Evolutionary conservation across 768 basidiomycete genomes (phyloP).

Genomic region (Mycena leptocephala): DNA sequence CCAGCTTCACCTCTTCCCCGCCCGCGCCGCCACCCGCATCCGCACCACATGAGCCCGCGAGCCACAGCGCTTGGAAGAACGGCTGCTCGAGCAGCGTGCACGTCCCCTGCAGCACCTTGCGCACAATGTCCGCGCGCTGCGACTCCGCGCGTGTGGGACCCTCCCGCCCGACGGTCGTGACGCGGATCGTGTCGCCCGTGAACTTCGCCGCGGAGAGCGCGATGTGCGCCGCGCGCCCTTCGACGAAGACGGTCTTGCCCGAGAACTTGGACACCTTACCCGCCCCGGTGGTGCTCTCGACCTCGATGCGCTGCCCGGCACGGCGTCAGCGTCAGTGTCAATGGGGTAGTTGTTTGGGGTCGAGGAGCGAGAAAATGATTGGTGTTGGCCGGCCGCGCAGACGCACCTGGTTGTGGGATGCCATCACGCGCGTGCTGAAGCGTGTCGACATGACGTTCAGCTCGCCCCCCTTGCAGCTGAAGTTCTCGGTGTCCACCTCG

Average conservation of each 20-base stretch:
- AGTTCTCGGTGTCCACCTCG: conserved; percentile 54
- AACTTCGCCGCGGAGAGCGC: conserved; percentile 39
- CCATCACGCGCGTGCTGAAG: conserved; percentile 61
- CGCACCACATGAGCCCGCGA: too few relatives aligned
- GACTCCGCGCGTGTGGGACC: conserved; percentile 63
- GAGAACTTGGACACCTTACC: conserved; percentile 20
- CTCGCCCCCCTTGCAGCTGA: conserved; percentile 49
- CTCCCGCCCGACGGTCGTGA: conserved; percentile 65
- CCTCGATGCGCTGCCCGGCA: conserved; percentile 13
- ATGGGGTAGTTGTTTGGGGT: too few relatives aligned
- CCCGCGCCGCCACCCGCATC: too few relatives aligned
- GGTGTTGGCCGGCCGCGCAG: not conserved
- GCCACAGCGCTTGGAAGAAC: conserved; percentile 56
- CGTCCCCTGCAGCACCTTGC: conserved; percentile 44
- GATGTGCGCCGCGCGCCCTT: conserved; percentile 58
- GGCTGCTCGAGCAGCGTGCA: conserved; percentile 48
- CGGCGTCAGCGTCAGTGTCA: not conserved
- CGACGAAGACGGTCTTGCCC: conserved; percentile 38
- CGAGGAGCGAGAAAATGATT: not conserved
- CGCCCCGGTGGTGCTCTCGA: conserved; percentile 24
- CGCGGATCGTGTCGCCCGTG: conserved; percentile 47
- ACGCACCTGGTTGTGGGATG: conserved; percentile 44
- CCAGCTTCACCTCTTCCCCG: not conserved
- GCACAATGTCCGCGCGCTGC: conserved; percentile 45
- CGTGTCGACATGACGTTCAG: conserved; percentile 57